Conservation (phyloP, 176 grass and related monocot genomes). For the Oryza longistaminata region DNA sequence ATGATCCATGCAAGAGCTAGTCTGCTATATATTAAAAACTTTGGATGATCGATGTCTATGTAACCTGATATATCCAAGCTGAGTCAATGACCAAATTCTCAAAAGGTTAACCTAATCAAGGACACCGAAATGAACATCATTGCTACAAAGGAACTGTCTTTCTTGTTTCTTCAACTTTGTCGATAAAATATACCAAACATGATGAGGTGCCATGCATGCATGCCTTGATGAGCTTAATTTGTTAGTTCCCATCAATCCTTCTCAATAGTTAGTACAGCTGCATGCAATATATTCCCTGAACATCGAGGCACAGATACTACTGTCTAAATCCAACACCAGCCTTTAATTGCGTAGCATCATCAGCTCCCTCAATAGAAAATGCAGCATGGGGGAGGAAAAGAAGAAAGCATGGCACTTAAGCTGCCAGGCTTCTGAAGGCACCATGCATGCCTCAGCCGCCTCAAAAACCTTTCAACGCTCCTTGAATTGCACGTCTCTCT, state of each 20-base stretch:
- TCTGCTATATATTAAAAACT: not conserved
- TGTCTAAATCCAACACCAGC: conserved; percentile 32
- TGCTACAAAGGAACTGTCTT: conserved; percentile 30
- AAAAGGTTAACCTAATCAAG: conserved; percentile 33
- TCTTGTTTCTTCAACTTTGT: conserved; percentile 13
- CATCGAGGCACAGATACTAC: not conserved
- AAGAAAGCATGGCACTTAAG: conserved; percentile 39
- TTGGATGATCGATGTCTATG: conserved; percentile 1
- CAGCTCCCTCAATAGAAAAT: conserved; percentile 31
- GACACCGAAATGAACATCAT: conserved; percentile 20
- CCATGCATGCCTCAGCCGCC: conserved; percentile 42
- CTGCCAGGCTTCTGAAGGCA: conserved; percentile 46
- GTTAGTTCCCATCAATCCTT: conserved; percentile 24
- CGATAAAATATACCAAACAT: conserved; percentile 32
- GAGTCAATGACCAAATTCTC: conserved; percentile 37
- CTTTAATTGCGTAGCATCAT: conserved; percentile 39
- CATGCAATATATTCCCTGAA: conserved; percentile 1
- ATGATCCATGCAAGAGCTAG: conserved; percentile 5
- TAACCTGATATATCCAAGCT: conserved; percentile 19
- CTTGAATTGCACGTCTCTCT: conserved; percentile 48
- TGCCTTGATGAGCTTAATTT: conserved; percentile 14
- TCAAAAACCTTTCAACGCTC: conserved; percentile 47
- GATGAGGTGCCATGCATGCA: conserved; percentile 46
- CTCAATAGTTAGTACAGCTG: not conserved
- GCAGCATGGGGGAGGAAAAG: conserved; percentile 1